Evolutionary conservation across 1,284 basidiomycete species (phyloP).

Genomic region (Paramarasmius palmivorus): DNA sequence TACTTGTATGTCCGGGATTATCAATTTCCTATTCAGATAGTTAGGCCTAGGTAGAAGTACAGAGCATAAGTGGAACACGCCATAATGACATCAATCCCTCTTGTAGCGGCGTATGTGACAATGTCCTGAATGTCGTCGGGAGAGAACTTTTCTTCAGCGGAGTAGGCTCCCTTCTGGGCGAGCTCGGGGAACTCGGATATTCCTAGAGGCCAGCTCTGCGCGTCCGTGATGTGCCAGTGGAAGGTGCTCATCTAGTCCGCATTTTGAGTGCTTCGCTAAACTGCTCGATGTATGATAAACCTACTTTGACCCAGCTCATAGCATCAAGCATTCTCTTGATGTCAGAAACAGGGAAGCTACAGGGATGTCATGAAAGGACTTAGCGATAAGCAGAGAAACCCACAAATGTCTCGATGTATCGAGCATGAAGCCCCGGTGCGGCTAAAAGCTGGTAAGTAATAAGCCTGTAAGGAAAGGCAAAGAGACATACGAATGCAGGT

Average conservation of each 20-base stretch:
- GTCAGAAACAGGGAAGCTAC: neutral
- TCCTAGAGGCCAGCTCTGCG: slow-evolving; percentile 75
- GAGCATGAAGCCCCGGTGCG: slow-evolving; percentile 79
- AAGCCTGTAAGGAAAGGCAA: neutral
- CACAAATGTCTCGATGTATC: slow-evolving; percentile 64
- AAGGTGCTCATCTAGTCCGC: slow-evolving; percentile 62
- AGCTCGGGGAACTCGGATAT: slow-evolving; percentile 66
- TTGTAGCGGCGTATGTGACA: slow-evolving; percentile 70
- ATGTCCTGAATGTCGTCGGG: slow-evolving; percentile 62
- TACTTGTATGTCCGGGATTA: slow-evolving; percentile 80
- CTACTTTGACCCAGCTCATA: slow-evolving; percentile 85
- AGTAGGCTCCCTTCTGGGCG: slow-evolving; percentile 71
- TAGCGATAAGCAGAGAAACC: neutral
- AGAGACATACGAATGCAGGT: slow-evolving; percentile 60
- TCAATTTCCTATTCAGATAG: slow-evolving; percentile 80
- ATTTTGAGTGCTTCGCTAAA: too few relatives aligned
- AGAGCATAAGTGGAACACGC: neutral
- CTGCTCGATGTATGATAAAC: too few relatives aligned
- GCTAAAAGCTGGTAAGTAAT: slow-evolving; percentile 40
- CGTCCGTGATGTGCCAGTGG: slow-evolving; percentile 82
- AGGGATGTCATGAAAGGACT: neutral
- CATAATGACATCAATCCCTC: slow-evolving; percentile 32
- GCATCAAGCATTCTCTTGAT: slow-evolving; percentile 29
- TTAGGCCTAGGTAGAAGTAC: slow-evolving; percentile 47
- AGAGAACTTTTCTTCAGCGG: slow-evolving; percentile 54